A percentile compares a stretch with the other conserved stretches of the same genome.
Conservation (phyloP, 78 protist genomes). For the Planoprotostelium fungivorum region DNA sequence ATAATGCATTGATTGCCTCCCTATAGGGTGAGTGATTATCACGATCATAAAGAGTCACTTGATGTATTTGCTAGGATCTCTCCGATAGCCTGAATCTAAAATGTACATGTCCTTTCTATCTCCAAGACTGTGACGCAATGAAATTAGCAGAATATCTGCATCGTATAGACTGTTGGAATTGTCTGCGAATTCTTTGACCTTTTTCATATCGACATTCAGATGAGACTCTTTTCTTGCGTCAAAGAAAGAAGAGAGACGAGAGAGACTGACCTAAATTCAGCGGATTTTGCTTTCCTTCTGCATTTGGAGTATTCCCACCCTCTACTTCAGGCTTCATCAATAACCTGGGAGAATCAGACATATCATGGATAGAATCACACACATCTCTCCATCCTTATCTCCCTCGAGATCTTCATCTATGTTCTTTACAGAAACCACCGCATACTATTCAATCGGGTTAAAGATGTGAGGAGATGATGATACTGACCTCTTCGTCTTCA, state of each 20-base stretch:
- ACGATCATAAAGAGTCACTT: too few relatives aligned
- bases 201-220: not conserved
- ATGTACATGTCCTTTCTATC: not conserved
- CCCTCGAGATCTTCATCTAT: too few relatives aligned
- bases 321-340: not conserved
- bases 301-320: not conserved
- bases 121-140: not conserved
- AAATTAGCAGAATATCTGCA: not conserved
- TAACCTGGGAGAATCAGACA: not conserved
- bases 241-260: too few relatives aligned
- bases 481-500: too few relatives aligned
- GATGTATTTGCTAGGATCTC: not conserved
- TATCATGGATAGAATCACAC: not conserved
- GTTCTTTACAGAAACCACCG: not conserved
- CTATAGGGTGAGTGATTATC: too few relatives aligned
- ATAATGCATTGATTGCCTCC: not conserved
- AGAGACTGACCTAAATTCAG: not conserved
- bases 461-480: too few relatives aligned
- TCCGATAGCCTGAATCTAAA: not conserved
- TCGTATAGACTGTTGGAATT: not conserved
- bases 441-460: too few relatives aligned
- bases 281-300: not conserved
- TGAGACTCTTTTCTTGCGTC: not conserved
- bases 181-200: not conserved
- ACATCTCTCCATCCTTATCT: too few relatives aligned